A percentile compares a stretch with the other conserved stretches of the same genome.
These are phyloP conservation scores for Physcomitrium patens DNA, from an alignment of 225 moss, liverwort and hornwort species.

Conservation along the genomic window DNA sequence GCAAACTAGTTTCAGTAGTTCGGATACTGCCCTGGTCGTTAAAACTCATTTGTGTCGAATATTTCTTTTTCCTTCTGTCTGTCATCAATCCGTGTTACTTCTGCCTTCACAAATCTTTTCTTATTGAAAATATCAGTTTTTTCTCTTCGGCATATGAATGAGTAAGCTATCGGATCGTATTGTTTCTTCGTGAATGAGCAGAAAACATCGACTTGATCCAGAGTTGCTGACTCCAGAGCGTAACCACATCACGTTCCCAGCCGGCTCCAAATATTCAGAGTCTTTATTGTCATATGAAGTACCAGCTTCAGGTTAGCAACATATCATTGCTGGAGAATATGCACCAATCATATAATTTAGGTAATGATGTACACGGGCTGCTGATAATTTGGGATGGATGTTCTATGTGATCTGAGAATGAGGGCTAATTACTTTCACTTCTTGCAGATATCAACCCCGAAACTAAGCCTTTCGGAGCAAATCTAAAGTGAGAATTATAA, in stretches of 20 bases:
- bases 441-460: slow-evolving; percentile 7
- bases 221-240: slow-evolving; percentile 57
- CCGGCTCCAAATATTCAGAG: slow-evolving; percentile 45
- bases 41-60: too few species aligned
- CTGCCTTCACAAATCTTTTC: too few species aligned
- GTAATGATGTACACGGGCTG: too few species aligned
- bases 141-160: neutral
- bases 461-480: neutral
- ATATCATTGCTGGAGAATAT: too few species aligned
- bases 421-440: neutral
- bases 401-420: neutral
- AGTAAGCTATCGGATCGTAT: slow-evolving; percentile 2
- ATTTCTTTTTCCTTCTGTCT: too few species aligned
- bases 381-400: too few species aligned
- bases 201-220: slow-evolving; percentile 55
- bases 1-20: too few species aligned
- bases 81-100: too few species aligned
- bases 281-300: slow-evolving; percentile 44
- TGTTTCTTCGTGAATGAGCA: slow-evolving; percentile 33
- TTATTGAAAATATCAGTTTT: slow-evolving; percentile 1
- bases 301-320: slow-evolving; percentile 7
- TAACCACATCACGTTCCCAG: slow-evolving; percentile 58
- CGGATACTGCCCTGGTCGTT: neutral
- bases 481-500: slow-evolving; percentile 12
- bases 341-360: too few species aligned